phyloP scores from a whole-genome alignment of 805 yeast genomes.

The Metschnikowia lachancei region DNA sequence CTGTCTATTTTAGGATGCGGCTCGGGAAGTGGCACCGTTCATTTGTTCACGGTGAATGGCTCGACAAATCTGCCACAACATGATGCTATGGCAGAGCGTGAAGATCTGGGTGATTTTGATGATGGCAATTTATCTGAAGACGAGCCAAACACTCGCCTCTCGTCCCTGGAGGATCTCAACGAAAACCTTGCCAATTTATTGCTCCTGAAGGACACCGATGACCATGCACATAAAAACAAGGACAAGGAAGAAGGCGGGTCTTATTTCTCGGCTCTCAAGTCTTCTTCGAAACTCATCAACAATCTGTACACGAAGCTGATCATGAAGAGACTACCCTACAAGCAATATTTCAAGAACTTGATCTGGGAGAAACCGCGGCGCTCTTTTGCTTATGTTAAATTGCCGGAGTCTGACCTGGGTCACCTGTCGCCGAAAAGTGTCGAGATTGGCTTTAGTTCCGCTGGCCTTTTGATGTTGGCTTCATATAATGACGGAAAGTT shows the following conservation, averaged over 20 bases:
- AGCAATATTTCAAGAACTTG: slow-evolving; percentile 39
- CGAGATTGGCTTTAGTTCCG: slow-evolving; percentile 38
- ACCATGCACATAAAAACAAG: slow-evolving; percentile 2
- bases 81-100: not conserved
- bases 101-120: slow-evolving; percentile 12
- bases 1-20: slow-evolving; percentile 38
- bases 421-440: slow-evolving; percentile 20
- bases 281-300: slow-evolving; percentile 30
- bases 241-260: slow-evolving; percentile 13
- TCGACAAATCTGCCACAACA: not conserved
- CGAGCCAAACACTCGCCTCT: slow-evolving; percentile 22
- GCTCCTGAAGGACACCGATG: slow-evolving; percentile 21
- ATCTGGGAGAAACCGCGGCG: slow-evolving; percentile 44
- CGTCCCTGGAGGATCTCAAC: slow-evolving; percentile 40
- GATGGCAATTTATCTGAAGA: slow-evolving; percentile 18
- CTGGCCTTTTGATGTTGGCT: slow-evolving; percentile 34
- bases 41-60: slow-evolving; percentile 30
- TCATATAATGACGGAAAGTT: slow-evolving; percentile 38
- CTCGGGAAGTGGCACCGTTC: slow-evolving; percentile 42
- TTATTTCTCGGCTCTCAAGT: slow-evolving; percentile 24
- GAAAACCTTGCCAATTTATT: slow-evolving; percentile 42
- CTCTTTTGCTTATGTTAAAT: slow-evolving; percentile 41
- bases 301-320: slow-evolving; percentile 38
- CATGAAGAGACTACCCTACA: slow-evolving; percentile 40
- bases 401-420: slow-evolving; percentile 28